Percentiles rank a stretch among this genome's conserved stretches.
Conservation (phyloP, 805 yeast species). For the Starmerella etchellsii region DNA sequence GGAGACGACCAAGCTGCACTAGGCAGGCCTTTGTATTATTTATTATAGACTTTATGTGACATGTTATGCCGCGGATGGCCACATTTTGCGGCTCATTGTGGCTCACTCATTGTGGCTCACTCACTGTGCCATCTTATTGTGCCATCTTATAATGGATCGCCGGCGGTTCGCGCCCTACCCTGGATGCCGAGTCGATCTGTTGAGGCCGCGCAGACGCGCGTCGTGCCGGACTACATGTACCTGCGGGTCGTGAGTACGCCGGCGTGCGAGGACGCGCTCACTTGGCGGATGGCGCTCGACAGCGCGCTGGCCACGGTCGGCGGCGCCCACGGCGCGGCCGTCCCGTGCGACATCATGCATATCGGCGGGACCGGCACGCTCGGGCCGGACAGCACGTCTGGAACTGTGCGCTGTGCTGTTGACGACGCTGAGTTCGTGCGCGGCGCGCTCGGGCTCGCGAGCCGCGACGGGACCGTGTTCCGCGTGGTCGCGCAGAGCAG, state of each 20-base stretch:
- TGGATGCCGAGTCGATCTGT: background rate
- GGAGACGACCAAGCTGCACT: conserved; percentile 26
- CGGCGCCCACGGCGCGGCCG: conserved; percentile 25
- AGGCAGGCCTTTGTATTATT: background rate
- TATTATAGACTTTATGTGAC: no score
- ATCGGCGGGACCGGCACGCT: background rate
- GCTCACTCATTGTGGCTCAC: no score
- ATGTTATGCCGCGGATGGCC: no score
- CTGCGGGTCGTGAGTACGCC: conserved; percentile 20
- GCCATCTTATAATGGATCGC: no score
- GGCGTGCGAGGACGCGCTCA: conserved; percentile 20
- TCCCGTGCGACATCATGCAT: conserved; percentile 23
- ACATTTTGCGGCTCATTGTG: no score
- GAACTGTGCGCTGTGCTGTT: conserved; percentile 17
- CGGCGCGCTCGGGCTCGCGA: conserved; percentile 10
- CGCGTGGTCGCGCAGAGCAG: conserved; percentile 8
- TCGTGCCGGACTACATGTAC: conserved; percentile 26
- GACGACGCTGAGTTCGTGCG: conserved; percentile 6
- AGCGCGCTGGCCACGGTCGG: conserved; percentile 19
- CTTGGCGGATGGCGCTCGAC: conserved; percentile 24
- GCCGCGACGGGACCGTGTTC: conserved; percentile 4
- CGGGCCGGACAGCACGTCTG: background rate
- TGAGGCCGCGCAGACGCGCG: background rate
- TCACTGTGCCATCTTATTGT: no score
- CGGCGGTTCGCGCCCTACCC: no score